Base-by-base conservation (phyloP, 257 asterid genomes). In the Plantago major region DNA sequence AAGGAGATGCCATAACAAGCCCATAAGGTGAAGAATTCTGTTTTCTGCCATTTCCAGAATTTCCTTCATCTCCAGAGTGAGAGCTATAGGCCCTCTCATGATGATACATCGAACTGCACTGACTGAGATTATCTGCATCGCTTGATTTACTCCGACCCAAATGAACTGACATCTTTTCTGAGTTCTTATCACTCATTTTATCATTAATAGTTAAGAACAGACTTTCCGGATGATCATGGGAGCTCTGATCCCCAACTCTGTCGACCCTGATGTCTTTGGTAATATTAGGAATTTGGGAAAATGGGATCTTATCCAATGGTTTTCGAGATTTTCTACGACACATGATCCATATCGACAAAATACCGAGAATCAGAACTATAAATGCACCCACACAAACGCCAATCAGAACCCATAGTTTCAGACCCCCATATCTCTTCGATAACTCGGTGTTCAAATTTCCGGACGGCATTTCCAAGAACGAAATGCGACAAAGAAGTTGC, bases 41-140 rank as follows among this genome's bases (percentile, higher is more conserved):
- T 68, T 79, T 86, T 1, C 85, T 64, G 56, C 71, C 80, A 60
- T 76, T 70, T 10, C 87, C 94, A 15, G 90, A 84, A 76, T 82
- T 82, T 46, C 94, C 97, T 61, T 92, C 99, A 67, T 92, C 99
- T 28, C 99, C 99, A 2, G 99, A 92, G 53, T 90, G 98, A 56
- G 95, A 85, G 72, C 96, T 85, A 65, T 64, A 76, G 9, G 78
- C 83, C 72, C 78, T 79, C 50, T 88, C 98, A 9, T 80, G 82
- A 68, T 75, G 88, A 78, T 82, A 75, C 17, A 83, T 56, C 11
- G 97, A 92, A 64, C 97, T 92, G 61, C 86, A 76, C 58, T 88
- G 95, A 72, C 98, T 92, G 47, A 81, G 73, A 66, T 81, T 83
- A 75, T 92, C 98, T n/a, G 62, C 85, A 69, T 92, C 98, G 38